These are phyloP conservation scores for Globisporangium lucens DNA, from an alignment of 352 stramenopile genomes.

Conservation along the genomic window DNA sequence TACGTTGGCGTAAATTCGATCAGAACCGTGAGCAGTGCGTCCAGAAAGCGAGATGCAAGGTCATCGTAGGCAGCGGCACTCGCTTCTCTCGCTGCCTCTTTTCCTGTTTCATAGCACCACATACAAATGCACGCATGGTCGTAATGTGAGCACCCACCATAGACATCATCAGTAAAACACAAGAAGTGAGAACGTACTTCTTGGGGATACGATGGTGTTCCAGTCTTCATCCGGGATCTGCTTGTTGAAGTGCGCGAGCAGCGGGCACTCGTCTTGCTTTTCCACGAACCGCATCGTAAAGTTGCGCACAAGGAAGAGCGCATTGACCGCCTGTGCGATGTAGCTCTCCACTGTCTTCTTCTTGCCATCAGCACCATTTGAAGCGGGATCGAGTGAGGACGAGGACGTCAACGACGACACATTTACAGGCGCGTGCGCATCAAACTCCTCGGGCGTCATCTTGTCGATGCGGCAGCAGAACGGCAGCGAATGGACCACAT, in stretches of 20 bases:
- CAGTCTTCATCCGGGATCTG: slow-evolving; percentile 25
- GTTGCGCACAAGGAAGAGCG: slow-evolving; percentile 70
- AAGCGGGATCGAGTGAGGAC: neutral
- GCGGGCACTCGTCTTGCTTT: slow-evolving; percentile 54
- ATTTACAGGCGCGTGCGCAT: slow-evolving; percentile 20
- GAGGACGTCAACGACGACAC: neutral
- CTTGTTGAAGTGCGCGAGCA: slow-evolving; percentile 67
- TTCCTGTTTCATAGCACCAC: slow-evolving; percentile 16
- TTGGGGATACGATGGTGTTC: slow-evolving; percentile 25
- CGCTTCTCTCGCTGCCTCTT: slow-evolving; percentile 12
- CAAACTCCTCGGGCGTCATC: slow-evolving; percentile 51
- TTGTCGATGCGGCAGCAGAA: slow-evolving; percentile 53
- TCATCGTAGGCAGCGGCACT: slow-evolving; percentile 44
- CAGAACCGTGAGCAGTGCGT: slow-evolving; percentile 49
- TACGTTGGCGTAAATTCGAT: slow-evolving; percentile 67
- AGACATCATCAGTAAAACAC: neutral
- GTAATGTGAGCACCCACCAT: neutral
- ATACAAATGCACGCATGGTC: neutral
- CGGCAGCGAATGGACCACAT: slow-evolving; percentile 49
- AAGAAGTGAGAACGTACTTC: slow-evolving; percentile 19
- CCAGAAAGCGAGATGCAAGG: slow-evolving; percentile 63
- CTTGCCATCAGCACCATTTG: slow-evolving; percentile 22
- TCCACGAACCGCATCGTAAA: slow-evolving; percentile 75
- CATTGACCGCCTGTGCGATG: slow-evolving; percentile 56
- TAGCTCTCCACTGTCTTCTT: slow-evolving; percentile 42